Evolutionary conservation across 495 filamentous ascomycete species (phyloP).

Genomic region (Xylaria grammica): DNA sequence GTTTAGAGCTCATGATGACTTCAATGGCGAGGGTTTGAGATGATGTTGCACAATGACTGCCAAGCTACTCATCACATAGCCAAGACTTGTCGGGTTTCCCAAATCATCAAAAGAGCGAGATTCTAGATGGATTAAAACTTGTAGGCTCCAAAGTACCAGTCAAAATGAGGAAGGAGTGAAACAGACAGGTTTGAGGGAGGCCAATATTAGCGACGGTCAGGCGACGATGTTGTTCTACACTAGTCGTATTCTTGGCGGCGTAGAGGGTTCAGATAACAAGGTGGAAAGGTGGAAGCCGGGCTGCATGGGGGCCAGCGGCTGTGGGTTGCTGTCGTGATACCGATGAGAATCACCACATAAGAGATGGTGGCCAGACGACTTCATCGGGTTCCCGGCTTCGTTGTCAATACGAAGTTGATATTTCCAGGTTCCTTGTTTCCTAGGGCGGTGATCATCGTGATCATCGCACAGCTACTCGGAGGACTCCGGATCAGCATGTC

Average conservation of each 20-base stretch:
- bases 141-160: constrained; percentile 2
- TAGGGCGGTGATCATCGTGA: constrained; percentile 5
- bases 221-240: constrained; percentile 1
- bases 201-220: constrained; percentile 2
- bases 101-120: neutral
- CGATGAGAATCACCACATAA: neutral
- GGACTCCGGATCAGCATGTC: constrained; percentile 19
- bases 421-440: neutral
- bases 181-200: constrained; percentile 5
- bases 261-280: neutral
- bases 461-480: constrained; percentile 16
- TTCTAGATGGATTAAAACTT: neutral
- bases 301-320: neutral
- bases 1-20: constrained; percentile 7
- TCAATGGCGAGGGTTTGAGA: neutral
- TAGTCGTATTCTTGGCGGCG: constrained; percentile 12
- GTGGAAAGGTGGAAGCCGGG: neutral
- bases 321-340: constrained; percentile 5
- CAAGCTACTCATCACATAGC: constrained; percentile 10
- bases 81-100: constrained; percentile 17
- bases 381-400: neutral
- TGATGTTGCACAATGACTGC: constrained; percentile 19
- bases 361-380: neutral
- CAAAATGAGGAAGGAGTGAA: constrained; percentile 24
- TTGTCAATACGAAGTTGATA: neutral